Evolutionary conservation across 192 early-diverging fungal genomes (phyloP), one percentile per base, ranked within the genome.

Genomic region (Podila epicladia): DNA sequence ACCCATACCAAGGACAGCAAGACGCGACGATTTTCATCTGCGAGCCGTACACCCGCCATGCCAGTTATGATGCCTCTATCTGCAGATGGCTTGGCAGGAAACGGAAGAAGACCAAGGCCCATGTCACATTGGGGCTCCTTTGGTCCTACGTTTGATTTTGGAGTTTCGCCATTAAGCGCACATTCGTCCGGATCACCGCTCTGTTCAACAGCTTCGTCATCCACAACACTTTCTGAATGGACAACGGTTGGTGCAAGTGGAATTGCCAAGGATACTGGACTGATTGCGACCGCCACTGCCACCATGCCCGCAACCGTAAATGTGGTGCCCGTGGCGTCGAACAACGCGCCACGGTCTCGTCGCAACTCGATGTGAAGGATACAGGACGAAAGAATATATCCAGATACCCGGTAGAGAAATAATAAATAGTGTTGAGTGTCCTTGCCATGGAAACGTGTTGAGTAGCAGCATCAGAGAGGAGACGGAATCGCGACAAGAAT

Each of bases 11-110:
- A 51, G 26, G 65, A 74, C 17, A 20, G 59, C 22, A 61, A 38
- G 20, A 31, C 64, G 1, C 65, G 73, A 29, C 73, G 73, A 8
- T 66, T 68, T n/a, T 74, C 73, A 3, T 67, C 61, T 19, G 58
- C 55, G 6, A 58, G 35, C 4, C 35, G 37, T 19, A 58, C 33
- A 24, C 31, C 67, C 22, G 9, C 55, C 33, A 28, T 55, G 51
- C 19, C 33, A 2, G 22, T 13, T 7, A n/a, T 13, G 24, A 53
- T 50, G 13, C 50, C 33, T 29, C 24, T 32, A 22, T n/a, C 53
- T 8, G 22, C 24, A 20, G 31, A 49, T 12, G 17, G 17, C 4
- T 29, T 55, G 65, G 51, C 19, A 49, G 35, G n/a, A 4, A 35
- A 32, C 50, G 29, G 24, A 53, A 67, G 65, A 55, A 49, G 65